Conservation (phyloP, 2,329 filamentous ascomycete genomes). For the Chaetomium globosum region DNA sequence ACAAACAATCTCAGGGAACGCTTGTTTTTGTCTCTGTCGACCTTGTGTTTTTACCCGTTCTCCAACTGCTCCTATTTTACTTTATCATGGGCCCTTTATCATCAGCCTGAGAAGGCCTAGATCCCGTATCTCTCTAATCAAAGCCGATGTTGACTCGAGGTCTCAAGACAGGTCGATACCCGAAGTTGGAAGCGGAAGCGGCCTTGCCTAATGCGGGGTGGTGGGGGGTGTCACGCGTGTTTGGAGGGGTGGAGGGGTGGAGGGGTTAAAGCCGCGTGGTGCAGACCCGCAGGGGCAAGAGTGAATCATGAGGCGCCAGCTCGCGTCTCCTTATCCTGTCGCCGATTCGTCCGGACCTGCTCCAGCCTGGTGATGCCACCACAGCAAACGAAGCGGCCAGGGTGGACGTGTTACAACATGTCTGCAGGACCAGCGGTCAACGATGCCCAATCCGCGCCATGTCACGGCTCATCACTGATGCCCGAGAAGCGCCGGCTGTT, state of each 20-base stretch:
- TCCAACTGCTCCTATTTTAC: too few species aligned
- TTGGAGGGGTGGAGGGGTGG: constrained; percentile 4
- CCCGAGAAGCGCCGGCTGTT: constrained; percentile 24
- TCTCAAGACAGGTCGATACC: neutral
- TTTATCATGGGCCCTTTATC: too few species aligned
- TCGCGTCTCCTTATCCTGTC: neutral
- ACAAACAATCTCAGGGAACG: neutral
- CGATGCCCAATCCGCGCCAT: constrained; percentile 23
- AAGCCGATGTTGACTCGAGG: neutral
- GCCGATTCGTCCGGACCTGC: neutral
- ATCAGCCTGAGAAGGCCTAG: neutral
- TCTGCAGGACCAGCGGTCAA: constrained; percentile 32
- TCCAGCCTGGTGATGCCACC: constrained; percentile 16
- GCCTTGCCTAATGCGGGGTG: constrained; percentile 18
- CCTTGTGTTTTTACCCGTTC: neutral
- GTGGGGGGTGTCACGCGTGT: constrained; percentile 15
- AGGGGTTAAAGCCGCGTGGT: constrained; percentile 17
- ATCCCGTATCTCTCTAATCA: neutral
- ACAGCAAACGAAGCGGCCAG: neutral
- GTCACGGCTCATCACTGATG: constrained; percentile 15
- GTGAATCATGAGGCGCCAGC: neutral
- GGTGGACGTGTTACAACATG: constrained; percentile 1
- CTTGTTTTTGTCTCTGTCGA: too few species aligned
- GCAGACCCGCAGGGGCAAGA: neutral
- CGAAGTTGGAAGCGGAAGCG: neutral